These are phyloP conservation scores for Rhizopus delemar DNA, from an alignment of 371 early-diverging fungal genomes.

Conservation along the genomic window DNA sequence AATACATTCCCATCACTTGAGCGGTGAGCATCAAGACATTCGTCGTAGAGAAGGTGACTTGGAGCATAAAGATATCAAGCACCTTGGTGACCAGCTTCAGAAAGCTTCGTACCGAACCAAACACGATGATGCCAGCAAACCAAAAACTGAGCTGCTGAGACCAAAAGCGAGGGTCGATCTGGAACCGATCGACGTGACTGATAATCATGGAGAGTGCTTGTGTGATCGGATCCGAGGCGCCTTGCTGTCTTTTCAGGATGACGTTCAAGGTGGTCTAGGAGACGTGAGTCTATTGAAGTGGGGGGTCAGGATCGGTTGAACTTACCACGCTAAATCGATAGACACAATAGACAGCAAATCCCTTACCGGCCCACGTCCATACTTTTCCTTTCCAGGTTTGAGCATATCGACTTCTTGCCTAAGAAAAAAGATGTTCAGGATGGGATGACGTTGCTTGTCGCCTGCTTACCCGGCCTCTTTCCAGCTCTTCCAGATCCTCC, in stretches of 20 bases:
- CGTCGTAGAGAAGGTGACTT: slow-evolving; percentile 59
- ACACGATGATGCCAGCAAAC: slow-evolving; percentile 86
- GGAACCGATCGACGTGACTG: slow-evolving; percentile 52
- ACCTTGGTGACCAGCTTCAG: slow-evolving; percentile 76
- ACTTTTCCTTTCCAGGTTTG: slow-evolving; percentile 78
- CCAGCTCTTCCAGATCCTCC: slow-evolving; percentile 41
- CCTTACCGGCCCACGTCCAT: slow-evolving; percentile 73
- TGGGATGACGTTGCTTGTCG: slow-evolving; percentile 37
- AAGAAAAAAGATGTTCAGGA: slow-evolving; percentile 16
- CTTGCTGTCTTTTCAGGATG: slow-evolving; percentile 65
- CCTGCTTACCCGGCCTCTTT: slow-evolving; percentile 28
- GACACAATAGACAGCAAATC: slow-evolving; percentile 87
- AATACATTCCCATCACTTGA: slow-evolving; percentile 92
- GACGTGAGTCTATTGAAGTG: background rate
- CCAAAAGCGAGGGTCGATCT: slow-evolving; percentile 79
- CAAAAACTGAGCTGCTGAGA: slow-evolving; percentile 91
- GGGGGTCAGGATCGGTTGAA: background rate
- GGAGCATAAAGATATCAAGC: slow-evolving; percentile 68
- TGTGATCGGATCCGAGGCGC: slow-evolving; percentile 87
- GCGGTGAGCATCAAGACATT: slow-evolving; percentile 79
- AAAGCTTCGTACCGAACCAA: slow-evolving; percentile 84
- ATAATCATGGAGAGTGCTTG: slow-evolving; percentile 71
- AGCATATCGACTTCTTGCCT: slow-evolving; percentile 65
- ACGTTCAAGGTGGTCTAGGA: slow-evolving; percentile 75
- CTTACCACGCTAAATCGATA: slow-evolving; percentile 81